Evolutionary conservation across 2,329 filamentous ascomycete species (phyloP).

Genomic region (Colletotrichum graminicola): DNA sequence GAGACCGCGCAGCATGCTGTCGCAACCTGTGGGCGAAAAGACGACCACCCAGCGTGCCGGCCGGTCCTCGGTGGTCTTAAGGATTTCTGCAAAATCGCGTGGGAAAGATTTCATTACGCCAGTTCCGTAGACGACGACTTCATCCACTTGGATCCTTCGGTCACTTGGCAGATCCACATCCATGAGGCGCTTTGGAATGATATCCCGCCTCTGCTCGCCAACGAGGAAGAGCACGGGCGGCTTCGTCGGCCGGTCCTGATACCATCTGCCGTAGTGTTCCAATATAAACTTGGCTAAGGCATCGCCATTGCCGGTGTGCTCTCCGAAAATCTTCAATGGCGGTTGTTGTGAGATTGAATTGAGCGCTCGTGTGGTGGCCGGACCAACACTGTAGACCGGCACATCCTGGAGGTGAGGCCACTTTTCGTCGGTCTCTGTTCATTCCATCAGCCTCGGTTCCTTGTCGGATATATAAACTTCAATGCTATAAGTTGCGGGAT

Average conservation of each 20-base stretch:
- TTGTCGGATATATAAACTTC: constrained; percentile 5
- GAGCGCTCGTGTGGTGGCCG: constrained; percentile 83
- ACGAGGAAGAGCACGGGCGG: constrained; percentile 86
- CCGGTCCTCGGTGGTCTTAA: constrained; percentile 59
- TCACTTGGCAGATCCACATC: constrained; percentile 61
- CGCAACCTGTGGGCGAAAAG: constrained; percentile 76
- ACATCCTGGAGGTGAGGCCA: constrained; percentile 70
- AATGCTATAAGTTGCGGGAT: constrained; percentile 52
- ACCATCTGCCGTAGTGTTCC: constrained; percentile 75
- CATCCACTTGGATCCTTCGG: constrained; percentile 75
- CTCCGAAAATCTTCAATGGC: constrained; percentile 76
- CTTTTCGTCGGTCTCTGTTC: constrained; percentile 36
- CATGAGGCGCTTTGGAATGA: constrained; percentile 87
- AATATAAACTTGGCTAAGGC: constrained; percentile 83
- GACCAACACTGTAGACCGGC: constrained; percentile 82
- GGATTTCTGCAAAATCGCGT: constrained; percentile 68
- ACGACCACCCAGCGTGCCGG: constrained; percentile 78
- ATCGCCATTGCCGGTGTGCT: constrained; percentile 87
- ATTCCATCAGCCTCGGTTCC: constrained; percentile 23
- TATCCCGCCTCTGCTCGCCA: constrained; percentile 88
- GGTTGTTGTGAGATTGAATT: constrained; percentile 64
- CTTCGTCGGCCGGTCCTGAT: constrained; percentile 57
- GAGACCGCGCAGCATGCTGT: constrained; percentile 68
- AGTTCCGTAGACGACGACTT: constrained; percentile 89
- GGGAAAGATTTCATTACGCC: constrained; percentile 84